Base-by-base conservation (phyloP, 2,329 filamentous ascomycete species). In the Fusarium musae region DNA sequence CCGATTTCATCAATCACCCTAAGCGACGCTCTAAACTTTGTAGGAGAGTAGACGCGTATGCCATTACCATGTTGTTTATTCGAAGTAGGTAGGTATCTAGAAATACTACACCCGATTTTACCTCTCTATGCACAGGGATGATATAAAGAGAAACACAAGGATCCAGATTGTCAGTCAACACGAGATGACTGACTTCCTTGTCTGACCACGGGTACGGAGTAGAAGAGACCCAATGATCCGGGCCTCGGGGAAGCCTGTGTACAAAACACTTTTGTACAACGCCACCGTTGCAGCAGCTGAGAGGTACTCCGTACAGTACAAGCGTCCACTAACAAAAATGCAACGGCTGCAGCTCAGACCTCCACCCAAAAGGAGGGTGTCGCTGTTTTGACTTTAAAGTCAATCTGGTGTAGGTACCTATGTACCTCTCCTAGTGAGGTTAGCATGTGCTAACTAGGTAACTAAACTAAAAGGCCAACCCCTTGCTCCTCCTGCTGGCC, bases 401-500 rank as follows among this genome's bases (percentile, higher is more conserved):
- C 57, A 44, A 71, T 69, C 44, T 39, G 30, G 39, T 63, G 34
- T 42, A 71, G 19, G 52, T 73, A 37, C 16, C 36, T 37, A 74
- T 66, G 59, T 73, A 73, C 65, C 44, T 21, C 37, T 58, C n/a
- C 26, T 13, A 50, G 26, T 43, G n/a, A 34, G 44, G 44, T 47
- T 47, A 44, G 47, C 43, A 52, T 64, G 47, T 71, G 63, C 53
- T 36, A 36, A 36, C 34, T 34, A 34, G 26, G 26, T 26, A 26
- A 26, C 26, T 26, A 26, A 26, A 26, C 13, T 36, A 68, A 59
- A 46, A 39, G n/a, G 56, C 70, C 57, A 36, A 65, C 67, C 61
- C 71, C 71, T 40, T 64, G 66, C 47, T 66, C 46, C 21, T 50
- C 40, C 63, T 74, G 63, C 71, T 74, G 71, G 71, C 71, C 71